Evolutionary conservation across 2,329 filamentous ascomycete species (phyloP), one percentile per base, ranked within the genome.

Genomic region (Stagonosporopsis chrysanthemi): DNA sequence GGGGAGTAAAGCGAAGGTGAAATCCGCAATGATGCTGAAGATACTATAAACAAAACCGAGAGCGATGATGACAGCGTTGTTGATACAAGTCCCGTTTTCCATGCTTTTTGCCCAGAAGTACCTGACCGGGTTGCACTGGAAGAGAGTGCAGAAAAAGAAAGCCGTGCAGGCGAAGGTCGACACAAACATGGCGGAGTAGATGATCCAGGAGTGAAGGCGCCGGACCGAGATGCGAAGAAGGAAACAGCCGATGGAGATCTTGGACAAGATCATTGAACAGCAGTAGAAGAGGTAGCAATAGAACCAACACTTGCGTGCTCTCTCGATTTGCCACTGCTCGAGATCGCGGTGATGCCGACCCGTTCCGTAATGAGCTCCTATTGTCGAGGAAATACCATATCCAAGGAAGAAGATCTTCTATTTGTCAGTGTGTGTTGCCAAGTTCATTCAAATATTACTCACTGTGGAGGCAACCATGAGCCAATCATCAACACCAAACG

Each of bases 51-150:
- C 70, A 26, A 82, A 79, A 4, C 77, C 80, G 0, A 80, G 69
- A 7, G 66, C 67, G 24, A 78, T 75, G 4, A 82, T 75, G 23
- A 80, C 66, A 1, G 70, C 66, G 9, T 68, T 69, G 50, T 78
- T 61, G 36, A 81, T 68, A 60, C 83, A 84, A 1, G 64, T 73
- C 2, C 81, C 81, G 0, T 65, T 43, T 3, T 69, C 65, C 0
- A 49, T 15, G 15, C 50, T 42, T 57, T 76, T 78, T 12, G 74
- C 67, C 81, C 83, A 85, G 64, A 84, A 84, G 61, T 77, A 81
- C 1, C 74, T 76, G 1, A 80, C 63, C 0, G 83, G 83, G 0
- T 68, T 68, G 71, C 83, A 85, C 60, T 84, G 83, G 48, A 85
- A 80, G 0, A 81, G 58, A 17, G 80, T 77, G 53, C 83, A 68